Evolutionary conservation across 139 green algal genomes (phyloP).

Genomic region (Tetraselmis striata): DNA sequence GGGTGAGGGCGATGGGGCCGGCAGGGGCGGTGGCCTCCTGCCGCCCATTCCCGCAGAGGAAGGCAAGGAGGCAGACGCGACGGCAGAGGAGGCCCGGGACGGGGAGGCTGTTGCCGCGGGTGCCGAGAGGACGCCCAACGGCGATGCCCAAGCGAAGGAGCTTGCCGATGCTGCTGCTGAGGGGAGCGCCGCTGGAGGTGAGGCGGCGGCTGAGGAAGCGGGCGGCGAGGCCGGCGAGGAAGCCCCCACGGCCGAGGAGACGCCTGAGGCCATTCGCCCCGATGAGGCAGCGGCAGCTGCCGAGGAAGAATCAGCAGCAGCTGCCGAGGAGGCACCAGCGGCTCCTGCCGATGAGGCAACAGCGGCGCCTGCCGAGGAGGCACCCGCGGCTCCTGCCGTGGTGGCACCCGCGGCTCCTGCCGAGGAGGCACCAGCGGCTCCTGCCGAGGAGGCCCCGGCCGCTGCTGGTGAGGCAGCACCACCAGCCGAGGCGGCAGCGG

Average conservation of each 20-base stretch:
- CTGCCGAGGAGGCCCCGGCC: no score
- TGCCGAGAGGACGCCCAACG: background rate
- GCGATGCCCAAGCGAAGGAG: background rate
- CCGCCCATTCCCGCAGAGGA: background rate
- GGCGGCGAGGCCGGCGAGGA: background rate
- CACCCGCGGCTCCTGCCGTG: no score
- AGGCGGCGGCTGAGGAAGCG: background rate
- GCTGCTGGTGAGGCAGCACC: no score
- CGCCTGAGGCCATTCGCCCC: no score
- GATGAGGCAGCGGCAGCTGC: no score
- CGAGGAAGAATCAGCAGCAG: no score
- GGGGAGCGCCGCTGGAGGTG: background rate
- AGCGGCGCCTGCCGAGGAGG: no score
- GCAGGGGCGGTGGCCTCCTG: background rate
- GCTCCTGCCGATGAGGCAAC: no score
- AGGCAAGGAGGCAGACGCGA: background rate
- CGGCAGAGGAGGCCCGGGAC: background rate
- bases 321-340: no score
- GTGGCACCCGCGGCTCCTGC: no score
- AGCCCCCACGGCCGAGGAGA: background rate
- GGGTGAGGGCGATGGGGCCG: background rate
- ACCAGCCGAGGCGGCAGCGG: no score
- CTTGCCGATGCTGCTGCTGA: background rate
- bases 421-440: no score
- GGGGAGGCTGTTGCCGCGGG: background rate